phyloP scores from a whole-genome alignment of 2,329 filamentous ascomycete species.

The Graphilbum sp. region DNA sequence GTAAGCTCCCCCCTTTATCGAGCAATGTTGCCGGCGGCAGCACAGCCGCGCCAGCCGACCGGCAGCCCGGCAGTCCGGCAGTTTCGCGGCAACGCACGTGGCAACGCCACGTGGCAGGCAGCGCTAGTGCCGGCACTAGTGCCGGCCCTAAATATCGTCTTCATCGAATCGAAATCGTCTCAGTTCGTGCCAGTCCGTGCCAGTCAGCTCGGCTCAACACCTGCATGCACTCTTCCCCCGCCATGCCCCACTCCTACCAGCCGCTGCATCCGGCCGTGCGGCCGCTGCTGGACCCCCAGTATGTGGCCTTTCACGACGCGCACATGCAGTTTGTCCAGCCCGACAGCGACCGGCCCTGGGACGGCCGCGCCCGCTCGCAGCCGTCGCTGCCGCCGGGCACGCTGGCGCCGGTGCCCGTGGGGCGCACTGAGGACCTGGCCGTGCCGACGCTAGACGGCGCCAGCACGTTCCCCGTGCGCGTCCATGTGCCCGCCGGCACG shows the following conservation, averaged over 20 bases:
- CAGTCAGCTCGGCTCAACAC: too few relatives aligned
- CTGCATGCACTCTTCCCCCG: too few relatives aligned
- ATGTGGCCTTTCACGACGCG: constrained; percentile 20
- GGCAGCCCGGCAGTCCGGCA: too few relatives aligned
- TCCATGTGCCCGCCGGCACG: constrained; percentile 15
- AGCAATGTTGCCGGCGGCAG: too few relatives aligned
- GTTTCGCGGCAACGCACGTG: too few relatives aligned
- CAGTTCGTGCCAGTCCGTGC: too few relatives aligned
- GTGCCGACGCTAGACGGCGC: constrained; percentile 13
- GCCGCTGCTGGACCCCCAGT: constrained; percentile 19
- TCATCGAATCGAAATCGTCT: too few relatives aligned
- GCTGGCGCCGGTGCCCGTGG: constrained; percentile 12
- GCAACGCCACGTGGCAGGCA: too few relatives aligned
- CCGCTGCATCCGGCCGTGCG: constrained; percentile 18
- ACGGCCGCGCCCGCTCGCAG: constrained; percentile 14
- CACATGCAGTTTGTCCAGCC: constrained; percentile 20
- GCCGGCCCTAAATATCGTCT: too few relatives aligned
- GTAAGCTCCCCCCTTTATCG: too few relatives aligned
- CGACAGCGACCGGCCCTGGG: constrained; percentile 18
- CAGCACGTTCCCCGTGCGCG: constrained; percentile 14
- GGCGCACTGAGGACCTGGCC: constrained; percentile 13
- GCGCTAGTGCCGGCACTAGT: too few relatives aligned
- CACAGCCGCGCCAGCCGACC: too few relatives aligned
- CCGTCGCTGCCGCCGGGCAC: constrained; percentile 12
- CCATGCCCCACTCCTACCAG: constrained; percentile 13